Conservation (phyloP, 495 filamentous ascomycete species). For the Daldinia loculata region DNA sequence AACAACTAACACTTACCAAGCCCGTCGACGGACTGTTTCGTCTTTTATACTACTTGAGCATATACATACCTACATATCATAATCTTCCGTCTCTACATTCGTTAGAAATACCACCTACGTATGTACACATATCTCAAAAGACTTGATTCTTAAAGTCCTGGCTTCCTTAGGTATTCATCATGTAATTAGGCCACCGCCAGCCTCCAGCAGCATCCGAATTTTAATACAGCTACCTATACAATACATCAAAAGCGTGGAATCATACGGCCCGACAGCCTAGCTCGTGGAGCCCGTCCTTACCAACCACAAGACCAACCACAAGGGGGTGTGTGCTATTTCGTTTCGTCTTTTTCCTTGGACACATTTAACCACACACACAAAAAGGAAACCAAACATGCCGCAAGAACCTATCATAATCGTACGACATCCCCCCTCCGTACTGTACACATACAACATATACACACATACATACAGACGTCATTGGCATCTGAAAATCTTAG, state of each 20-base stretch:
- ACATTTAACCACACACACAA: background rate
- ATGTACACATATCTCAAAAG: background rate
- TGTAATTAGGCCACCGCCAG: background rate
- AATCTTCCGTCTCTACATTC: no score
- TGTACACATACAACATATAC: slow-evolving; percentile 6
- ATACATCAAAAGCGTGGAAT: slow-evolving; percentile 1
- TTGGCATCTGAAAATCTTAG: background rate
- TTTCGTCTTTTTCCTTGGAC: background rate
- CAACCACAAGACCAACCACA: background rate
- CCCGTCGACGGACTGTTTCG: no score
- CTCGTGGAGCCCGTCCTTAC: background rate
- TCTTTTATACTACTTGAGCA: no score
- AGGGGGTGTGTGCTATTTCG: background rate
- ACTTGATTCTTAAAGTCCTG: background rate
- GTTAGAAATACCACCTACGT: background rate
- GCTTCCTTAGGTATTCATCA: background rate
- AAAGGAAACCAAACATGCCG: background rate
- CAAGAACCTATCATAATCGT: background rate
- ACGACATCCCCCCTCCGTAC: background rate
- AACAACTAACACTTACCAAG: no score
- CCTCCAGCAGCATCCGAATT: background rate
- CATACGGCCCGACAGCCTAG: background rate
- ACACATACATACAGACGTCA: background rate
- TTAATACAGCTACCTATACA: slow-evolving; percentile 2
- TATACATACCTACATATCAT: no score